Evolutionary conservation across 768 basidiomycete species (phyloP).

Genomic region (Agrocybe chaxingu): DNA sequence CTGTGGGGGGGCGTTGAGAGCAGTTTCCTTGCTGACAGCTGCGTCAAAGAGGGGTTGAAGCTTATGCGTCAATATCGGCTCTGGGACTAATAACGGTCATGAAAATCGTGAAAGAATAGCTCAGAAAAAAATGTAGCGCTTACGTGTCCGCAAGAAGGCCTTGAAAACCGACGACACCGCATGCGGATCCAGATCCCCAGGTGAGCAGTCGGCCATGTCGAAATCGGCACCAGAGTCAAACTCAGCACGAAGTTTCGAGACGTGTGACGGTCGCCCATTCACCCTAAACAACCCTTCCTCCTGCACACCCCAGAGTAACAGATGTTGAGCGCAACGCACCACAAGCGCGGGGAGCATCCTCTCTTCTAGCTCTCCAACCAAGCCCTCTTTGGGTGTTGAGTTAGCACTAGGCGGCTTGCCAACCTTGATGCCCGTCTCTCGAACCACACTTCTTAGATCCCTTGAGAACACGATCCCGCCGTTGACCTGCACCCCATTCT

Average conservation of each 20-base stretch:
- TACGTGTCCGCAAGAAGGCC: constrained; percentile 88
- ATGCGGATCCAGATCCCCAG: constrained; percentile 90
- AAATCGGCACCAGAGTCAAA: constrained; percentile 90
- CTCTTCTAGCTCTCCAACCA: constrained; percentile 39
- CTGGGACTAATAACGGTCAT: constrained; percentile 59
- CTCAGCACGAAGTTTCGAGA: constrained; percentile 68
- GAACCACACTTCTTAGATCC: constrained; percentile 39
- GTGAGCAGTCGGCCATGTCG: constrained; percentile 72
- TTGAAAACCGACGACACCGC: constrained; percentile 93
- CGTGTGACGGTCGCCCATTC: constrained; percentile 79
- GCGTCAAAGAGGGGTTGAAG: constrained; percentile 78
- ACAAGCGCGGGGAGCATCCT: constrained; percentile 71
- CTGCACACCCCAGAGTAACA: constrained; percentile 78
- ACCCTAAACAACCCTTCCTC: constrained; percentile 90
- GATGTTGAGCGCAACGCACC: constrained; percentile 78
- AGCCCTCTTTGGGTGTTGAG: constrained; percentile 19
- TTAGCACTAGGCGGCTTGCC: constrained; percentile 14
- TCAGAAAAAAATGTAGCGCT: constrained; percentile 29
- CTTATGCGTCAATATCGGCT: constrained; percentile 74
- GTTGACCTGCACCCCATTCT: constrained; percentile 25
- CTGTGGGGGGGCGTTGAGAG: constrained; percentile 19
- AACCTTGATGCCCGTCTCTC: constrained; percentile 26
- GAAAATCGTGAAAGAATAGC: constrained; percentile 5
- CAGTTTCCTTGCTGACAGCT: constrained; percentile 59
- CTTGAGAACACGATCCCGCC: constrained; percentile 68